phyloP scores from a whole-genome alignment of 140 eudicot genomes.

The Ambrosia hybrid region DNA sequence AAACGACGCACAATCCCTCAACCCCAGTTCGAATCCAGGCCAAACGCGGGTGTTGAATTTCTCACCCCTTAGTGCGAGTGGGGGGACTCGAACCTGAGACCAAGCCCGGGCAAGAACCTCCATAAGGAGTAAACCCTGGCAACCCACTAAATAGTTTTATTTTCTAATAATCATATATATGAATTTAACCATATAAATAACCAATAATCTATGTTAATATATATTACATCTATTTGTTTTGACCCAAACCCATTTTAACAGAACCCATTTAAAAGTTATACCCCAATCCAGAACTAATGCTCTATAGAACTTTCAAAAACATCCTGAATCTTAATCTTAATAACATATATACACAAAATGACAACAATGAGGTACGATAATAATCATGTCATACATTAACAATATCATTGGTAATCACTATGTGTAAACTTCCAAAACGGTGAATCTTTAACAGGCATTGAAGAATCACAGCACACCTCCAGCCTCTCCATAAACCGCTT shows the following conservation, averaged over 20 bases:
- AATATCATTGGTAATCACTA: slow-evolving; percentile 31
- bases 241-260: not conserved
- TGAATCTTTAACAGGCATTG: slow-evolving; percentile 67
- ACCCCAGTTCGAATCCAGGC: too few species aligned
- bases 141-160: too few species aligned
- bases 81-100: too few species aligned
- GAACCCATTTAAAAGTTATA: not conserved
- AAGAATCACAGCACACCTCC: slow-evolving; percentile 67
- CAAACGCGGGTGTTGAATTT: too few species aligned
- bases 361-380: slow-evolving; percentile 15
- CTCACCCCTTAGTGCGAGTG: too few species aligned
- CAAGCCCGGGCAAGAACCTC: too few species aligned
- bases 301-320: slow-evolving; percentile 11
- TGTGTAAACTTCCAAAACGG: slow-evolving; percentile 61
- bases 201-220: too few species aligned
- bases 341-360: slow-evolving; percentile 29
- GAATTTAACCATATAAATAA: too few species aligned
- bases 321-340: slow-evolving; percentile 11
- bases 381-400: slow-evolving; percentile 10
- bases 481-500: slow-evolving; percentile 56
- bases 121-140: too few species aligned
- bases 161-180: too few species aligned
- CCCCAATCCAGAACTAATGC: not conserved
- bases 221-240: not conserved
- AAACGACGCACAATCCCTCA: too few species aligned